Conservation (phyloP, 2,329 filamentous ascomycete genomes). For the Cladophialophora immunda region DNA sequence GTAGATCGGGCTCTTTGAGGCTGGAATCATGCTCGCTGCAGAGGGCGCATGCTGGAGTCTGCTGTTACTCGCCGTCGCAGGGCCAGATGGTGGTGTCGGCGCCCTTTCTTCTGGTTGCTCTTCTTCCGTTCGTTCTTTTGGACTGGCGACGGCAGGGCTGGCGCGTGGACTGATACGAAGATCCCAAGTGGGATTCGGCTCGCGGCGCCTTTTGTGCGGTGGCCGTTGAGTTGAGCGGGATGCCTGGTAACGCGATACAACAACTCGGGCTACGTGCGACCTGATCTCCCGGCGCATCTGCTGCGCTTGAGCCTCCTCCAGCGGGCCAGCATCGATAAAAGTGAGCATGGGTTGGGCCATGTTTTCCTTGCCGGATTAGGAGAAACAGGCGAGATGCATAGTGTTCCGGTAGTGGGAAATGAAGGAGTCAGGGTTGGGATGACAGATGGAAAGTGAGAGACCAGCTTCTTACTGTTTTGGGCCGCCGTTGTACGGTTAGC, state of each 20-base stretch:
- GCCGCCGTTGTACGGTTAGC: background rate
- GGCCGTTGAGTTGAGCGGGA: background rate
- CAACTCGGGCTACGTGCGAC: conserved; percentile 20
- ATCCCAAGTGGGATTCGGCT: conserved; percentile 14
- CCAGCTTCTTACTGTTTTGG: background rate
- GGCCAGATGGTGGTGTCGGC: background rate
- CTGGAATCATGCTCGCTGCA: conserved; percentile 23
- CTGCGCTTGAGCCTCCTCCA: conserved; percentile 4
- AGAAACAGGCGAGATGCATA: background rate
- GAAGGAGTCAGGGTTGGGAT: too few species aligned
- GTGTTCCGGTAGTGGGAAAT: background rate
- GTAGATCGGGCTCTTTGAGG: conserved; percentile 24
- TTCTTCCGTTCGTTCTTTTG: background rate
- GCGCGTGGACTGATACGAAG: background rate
- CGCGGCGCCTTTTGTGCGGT: background rate
- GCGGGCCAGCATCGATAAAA: conserved; percentile 18
- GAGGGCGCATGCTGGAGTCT: conserved; percentile 9
- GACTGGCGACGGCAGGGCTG: background rate
- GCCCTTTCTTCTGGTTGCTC: background rate
- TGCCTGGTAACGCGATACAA: background rate
- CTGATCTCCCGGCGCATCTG: conserved; percentile 21
- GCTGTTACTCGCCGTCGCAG: background rate
- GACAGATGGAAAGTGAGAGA: background rate
- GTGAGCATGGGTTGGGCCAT: conserved; percentile 18
- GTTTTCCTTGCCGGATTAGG: background rate